These are phyloP conservation scores for Pichia pseudocactophila DNA, from an alignment of 805 yeast genomes.

Conservation along the genomic window DNA sequence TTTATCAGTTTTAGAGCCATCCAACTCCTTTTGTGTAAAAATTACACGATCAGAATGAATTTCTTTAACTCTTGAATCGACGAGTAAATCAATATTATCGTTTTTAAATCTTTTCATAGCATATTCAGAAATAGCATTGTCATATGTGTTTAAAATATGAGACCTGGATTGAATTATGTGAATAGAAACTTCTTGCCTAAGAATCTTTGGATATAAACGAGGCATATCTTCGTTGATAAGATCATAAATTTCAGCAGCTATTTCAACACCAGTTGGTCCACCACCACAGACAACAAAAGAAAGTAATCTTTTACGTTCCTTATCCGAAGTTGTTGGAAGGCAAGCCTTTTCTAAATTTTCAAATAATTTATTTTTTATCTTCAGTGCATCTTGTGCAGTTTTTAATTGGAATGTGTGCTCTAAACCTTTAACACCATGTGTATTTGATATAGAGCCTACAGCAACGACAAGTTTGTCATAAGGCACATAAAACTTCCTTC, in stretches of 20 bases:
- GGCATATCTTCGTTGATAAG: conserved; percentile 83
- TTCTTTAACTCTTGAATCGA: conserved; percentile 80
- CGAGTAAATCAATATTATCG: conserved; percentile 60
- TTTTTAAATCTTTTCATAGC: conserved; percentile 67
- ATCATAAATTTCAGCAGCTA: conserved; percentile 93
- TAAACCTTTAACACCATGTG: conserved; percentile 93
- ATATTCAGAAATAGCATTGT: conserved; percentile 58
- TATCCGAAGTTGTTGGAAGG: conserved; percentile 56
- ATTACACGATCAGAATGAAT: conserved; percentile 61
- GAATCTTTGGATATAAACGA: conserved; percentile 81
- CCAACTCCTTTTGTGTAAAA: conserved; percentile 41
- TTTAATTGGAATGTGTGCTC: conserved; percentile 82
- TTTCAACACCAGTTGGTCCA: conserved; percentile 97
- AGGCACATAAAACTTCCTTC: conserved; percentile 37
- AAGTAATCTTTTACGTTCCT: conserved; percentile 74
- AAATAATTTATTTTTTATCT: conserved; percentile 73
- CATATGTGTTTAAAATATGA: conserved; percentile 70
- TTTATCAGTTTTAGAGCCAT: conserved; percentile 34
- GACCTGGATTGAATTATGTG: conserved; percentile 88
- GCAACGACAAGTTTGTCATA: conserved; percentile 86
- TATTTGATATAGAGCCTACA: conserved; percentile 90
- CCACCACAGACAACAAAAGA: conserved; percentile 93
- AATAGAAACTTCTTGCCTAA: conserved; percentile 65
- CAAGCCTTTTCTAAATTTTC: conserved; percentile 83
- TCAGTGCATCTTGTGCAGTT: conserved; percentile 81